These are phyloP conservation scores for Boletus tomentosulus DNA, from an alignment of 768 basidiomycete species.

Conservation along the genomic window DNA sequence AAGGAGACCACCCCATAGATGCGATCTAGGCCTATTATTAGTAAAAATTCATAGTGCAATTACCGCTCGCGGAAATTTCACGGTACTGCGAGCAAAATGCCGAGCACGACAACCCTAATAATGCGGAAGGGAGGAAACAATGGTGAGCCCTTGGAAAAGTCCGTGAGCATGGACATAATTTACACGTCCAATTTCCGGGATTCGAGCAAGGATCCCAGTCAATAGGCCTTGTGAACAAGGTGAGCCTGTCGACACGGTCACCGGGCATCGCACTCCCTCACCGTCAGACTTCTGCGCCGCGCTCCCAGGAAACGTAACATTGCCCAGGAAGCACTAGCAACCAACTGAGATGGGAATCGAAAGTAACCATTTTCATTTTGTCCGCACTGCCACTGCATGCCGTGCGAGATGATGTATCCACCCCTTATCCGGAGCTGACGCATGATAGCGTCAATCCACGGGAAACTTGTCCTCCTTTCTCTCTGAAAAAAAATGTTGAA, in stretches of 20 bases:
- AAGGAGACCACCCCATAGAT: conserved; percentile 19
- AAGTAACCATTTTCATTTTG: conserved; percentile 25
- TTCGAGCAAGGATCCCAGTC: conserved; percentile 17
- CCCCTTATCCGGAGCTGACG: conserved; percentile 9
- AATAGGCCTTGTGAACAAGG: conserved; percentile 10
- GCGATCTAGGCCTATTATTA: conserved; percentile 26
- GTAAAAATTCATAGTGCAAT: conserved; percentile 24
- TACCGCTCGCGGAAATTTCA: conserved; percentile 29
- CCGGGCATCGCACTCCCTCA: conserved; percentile 19
- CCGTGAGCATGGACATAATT: conserved; percentile 11
- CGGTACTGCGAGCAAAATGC: conserved; percentile 24
- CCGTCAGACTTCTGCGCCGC: conserved; percentile 15
- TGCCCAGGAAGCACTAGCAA: conserved; percentile 23
- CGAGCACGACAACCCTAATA: conserved; percentile 12
- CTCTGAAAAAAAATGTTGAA: background rate
- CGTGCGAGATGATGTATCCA: conserved; percentile 23
- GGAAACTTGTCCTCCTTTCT: conserved; percentile 6
- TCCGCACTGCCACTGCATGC: conserved; percentile 26
- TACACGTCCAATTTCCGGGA: conserved; percentile 23
- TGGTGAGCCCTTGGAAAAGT: background rate
- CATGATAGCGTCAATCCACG: conserved; percentile 17
- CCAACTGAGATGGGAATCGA: conserved; percentile 27
- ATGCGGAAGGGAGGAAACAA: background rate
- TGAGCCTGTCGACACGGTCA: conserved; percentile 5
- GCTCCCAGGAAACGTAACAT: conserved; percentile 26